These are phyloP conservation scores for Claviceps arundinis DNA, from an alignment of 2,329 filamentous ascomycete genomes.

Conservation along the genomic window DNA sequence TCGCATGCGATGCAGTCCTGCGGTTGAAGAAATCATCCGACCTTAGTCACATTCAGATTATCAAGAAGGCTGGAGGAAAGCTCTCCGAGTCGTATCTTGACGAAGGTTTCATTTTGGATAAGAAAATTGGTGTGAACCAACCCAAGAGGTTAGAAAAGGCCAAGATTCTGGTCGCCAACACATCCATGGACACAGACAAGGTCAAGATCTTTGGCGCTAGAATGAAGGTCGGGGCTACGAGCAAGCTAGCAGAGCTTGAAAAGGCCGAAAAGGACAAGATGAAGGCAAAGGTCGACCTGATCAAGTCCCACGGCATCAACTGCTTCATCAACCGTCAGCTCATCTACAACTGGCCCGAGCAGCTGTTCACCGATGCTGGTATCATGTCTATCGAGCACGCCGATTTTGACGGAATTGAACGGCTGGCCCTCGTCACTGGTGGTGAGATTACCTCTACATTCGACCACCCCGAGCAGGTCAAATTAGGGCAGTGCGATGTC, in stretches of 20 bases:
- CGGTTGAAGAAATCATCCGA: conserved; percentile 83
- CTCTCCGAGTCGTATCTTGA: conserved; percentile 95
- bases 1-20: conserved; percentile 84
- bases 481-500: conserved; percentile 85
- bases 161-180: conserved; percentile 96
- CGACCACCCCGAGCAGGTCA: conserved; percentile 93
- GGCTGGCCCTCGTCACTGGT: conserved; percentile 85
- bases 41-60: conserved; percentile 95
- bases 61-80: conserved; percentile 98
- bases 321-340: conserved; percentile 99
- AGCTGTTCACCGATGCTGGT: conserved; percentile 92
- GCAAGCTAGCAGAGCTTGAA: conserved; percentile 94
- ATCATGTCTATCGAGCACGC: conserved; percentile 99
- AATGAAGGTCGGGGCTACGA: conserved; percentile 91
- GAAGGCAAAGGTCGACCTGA: conserved; percentile 97
- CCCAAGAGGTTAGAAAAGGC: conserved; percentile 95
- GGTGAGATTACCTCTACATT: conserved; percentile 97
- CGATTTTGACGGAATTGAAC: conserved; percentile 96
- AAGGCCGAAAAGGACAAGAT: conserved; percentile 99
- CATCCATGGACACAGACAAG: conserved; percentile 98
- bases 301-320: conserved; percentile 98
- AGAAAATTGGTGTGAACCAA: conserved; percentile 98
- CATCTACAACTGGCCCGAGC: conserved; percentile 99
- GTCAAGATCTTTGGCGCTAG: conserved; percentile 98
- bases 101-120: conserved; percentile 96